Evolutionary conservation across 1,139 yeast genomes (phyloP).

Genomic region (Hansenula sp.): DNA sequence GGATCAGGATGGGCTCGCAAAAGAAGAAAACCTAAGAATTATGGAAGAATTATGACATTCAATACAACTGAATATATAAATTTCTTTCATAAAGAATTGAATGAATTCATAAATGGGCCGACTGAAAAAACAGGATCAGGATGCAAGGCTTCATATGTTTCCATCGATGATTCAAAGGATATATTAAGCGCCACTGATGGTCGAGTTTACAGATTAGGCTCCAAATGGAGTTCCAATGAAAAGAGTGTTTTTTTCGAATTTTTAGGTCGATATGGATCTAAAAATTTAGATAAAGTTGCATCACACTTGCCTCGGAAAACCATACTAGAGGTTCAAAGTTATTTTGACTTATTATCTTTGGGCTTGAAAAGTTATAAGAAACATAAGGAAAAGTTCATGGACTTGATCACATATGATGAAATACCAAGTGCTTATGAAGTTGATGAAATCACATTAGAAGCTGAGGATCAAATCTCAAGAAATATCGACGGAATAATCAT

Average conservation of each 20-base stretch:
- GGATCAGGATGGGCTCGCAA: background rate
- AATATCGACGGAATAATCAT: too few species aligned
- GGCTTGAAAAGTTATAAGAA: conserved; percentile 24
- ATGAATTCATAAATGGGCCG: conserved; percentile 3
- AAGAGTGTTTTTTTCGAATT: conserved; percentile 27
- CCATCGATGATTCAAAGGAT: background rate
- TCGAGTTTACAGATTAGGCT: conserved; percentile 13
- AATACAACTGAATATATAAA: conserved; percentile 1
- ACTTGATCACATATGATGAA: conserved; percentile 28
- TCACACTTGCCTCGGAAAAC: conserved; percentile 32
- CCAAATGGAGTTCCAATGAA: conserved; percentile 25
- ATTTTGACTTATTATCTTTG: conserved; percentile 30
- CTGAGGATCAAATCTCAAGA: conserved; percentile 30
- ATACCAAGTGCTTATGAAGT: conserved; percentile 44
- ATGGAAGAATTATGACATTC: background rate
- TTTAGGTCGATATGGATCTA: conserved; percentile 37
- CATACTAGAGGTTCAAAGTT: conserved; percentile 32
- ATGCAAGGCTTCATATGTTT: background rate
- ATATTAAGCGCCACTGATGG: background rate
- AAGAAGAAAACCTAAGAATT: background rate
- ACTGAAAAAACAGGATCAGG: background rate
- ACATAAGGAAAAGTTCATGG: conserved; percentile 8
- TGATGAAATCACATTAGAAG: conserved; percentile 30
- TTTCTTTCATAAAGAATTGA: conserved; percentile 7
- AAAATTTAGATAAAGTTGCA: conserved; percentile 31